These are phyloP conservation scores for Silene uniflora DNA, from an alignment of 148 eudicot genomes.

Conservation along the genomic window DNA sequence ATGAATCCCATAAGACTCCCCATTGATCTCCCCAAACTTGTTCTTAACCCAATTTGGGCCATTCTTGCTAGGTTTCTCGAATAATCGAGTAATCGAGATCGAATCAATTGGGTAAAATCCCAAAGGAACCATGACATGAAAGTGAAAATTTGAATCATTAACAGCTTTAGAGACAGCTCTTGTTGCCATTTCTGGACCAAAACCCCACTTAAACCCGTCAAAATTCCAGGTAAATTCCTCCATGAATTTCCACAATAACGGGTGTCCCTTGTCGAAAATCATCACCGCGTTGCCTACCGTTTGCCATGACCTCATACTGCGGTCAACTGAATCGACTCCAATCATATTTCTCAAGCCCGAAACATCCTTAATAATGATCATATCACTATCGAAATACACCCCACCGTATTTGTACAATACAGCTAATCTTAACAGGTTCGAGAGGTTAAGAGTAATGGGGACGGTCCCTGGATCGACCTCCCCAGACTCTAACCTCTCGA, in stretches of 20 bases:
- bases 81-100: conserved; percentile 27
- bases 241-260: conserved; percentile 49
- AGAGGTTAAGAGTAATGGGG: conserved; percentile 60
- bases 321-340: conserved; percentile 49
- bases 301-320: conserved; percentile 35
- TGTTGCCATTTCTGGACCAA: conserved; percentile 69
- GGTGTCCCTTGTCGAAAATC: conserved; percentile 57
- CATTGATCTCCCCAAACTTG: conserved; percentile 27
- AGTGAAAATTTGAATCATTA: conserved; percentile 19
- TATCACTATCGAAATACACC: conserved; percentile 57
- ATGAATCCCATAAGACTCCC: conserved; percentile 52
- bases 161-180: conserved; percentile 37
- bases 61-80: conserved; percentile 27
- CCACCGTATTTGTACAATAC: conserved; percentile 74
- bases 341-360: conserved; percentile 51
- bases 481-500: conserved; percentile 44
- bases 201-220: conserved; percentile 72
- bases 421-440: conserved; percentile 53
- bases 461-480: conserved; percentile 52
- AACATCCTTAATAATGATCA: conserved; percentile 48
- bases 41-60: conserved; percentile 38
- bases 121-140: conserved; percentile 44
- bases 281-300: conserved; percentile 64
- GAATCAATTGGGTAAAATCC: conserved; percentile 72
- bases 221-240: conserved; percentile 57